Evolutionary conservation across 169 alveolate species (phyloP), one percentile per base, ranked within the genome.

Genomic region (Eimeria acervulina): DNA sequence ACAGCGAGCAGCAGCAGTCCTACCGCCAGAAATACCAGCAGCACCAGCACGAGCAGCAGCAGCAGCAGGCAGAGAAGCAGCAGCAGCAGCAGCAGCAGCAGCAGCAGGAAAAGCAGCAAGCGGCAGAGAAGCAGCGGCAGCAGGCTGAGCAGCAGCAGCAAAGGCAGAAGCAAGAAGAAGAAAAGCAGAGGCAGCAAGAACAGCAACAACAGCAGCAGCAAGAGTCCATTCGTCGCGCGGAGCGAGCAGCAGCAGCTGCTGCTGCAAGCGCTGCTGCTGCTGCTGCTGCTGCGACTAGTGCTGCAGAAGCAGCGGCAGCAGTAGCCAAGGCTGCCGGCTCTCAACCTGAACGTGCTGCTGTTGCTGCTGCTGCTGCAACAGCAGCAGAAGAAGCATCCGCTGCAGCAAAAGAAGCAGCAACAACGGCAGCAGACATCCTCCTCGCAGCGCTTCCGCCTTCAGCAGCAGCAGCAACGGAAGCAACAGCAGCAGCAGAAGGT

Each of bases 221-320:
- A 2, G 80, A 68, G 42, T 68, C 80, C 7, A 42, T 76, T 12
- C 61, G 44, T 1, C 44, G 87, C 8, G 87, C 87, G 8, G 87
- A 76, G n/a, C 55, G 87, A n/a, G 87, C 87, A 76, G 87, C 87
- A 33, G 87, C 87, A 38, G 87, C 87, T 10, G 87, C 87, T 33
- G 87, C 87, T 38, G 87, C 87, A 6, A 76, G 87, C 17, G 87
- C 87, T 28, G 87, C 87, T 76, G 51, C 87, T 76, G 87, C 87
- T 40, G 87, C 87, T 76, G 87, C 87, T 33, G 87, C 87, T 33
- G 87, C 87, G 19, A 76, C 61, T 10, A 33, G 87, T 38, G 87
- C 66, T 13, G 66, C 66, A 55, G 66, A 55, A 55, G 66, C 66
- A 8, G 66, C 66, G 36, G 87, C 87, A 28, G 80, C 80, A 68